Conservation (phyloP, 1,284 basidiomycete genomes). For the Fistulinella cinereoalba region DNA sequence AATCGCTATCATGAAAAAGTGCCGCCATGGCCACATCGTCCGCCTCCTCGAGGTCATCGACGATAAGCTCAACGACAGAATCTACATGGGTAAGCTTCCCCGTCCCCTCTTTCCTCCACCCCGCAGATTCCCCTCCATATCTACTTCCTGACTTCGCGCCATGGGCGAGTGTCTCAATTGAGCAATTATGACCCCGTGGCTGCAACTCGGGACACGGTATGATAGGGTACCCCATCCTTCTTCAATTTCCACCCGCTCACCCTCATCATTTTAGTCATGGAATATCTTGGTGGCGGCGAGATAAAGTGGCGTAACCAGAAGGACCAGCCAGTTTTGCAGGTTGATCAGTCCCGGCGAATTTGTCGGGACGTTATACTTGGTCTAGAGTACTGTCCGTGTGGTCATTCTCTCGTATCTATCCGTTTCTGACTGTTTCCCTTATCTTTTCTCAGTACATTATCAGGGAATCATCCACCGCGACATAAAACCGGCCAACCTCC, state of each 20-base stretch:
- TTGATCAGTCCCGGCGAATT: slow-evolving; percentile 82
- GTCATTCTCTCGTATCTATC: slow-evolving; percentile 5
- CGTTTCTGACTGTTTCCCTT: slow-evolving; percentile 8
- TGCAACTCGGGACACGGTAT: slow-evolving; percentile 30
- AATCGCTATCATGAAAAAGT: slow-evolving; percentile 98
- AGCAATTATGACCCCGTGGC: slow-evolving; percentile 35
- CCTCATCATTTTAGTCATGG: slow-evolving; percentile 68
- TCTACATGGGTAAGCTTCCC: slow-evolving; percentile 81
- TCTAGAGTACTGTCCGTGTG: slow-evolving; percentile 81
- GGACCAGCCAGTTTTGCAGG: slow-evolving; percentile 72
- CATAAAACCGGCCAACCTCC: slow-evolving; percentile 97
- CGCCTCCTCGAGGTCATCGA: slow-evolving; percentile 94
- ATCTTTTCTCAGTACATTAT: slow-evolving; percentile 69
- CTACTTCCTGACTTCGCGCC: slow-evolving; percentile 19
- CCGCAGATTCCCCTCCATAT: slow-evolving; percentile 17
- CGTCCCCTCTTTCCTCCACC: neutral
- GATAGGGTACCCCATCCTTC: slow-evolving; percentile 23
- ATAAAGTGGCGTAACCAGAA: slow-evolving; percentile 78
- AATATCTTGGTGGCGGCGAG: slow-evolving; percentile 94
- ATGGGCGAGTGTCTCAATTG: slow-evolving; percentile 18
- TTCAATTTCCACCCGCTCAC: slow-evolving; percentile 17
- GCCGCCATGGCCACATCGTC: slow-evolving; percentile 89
- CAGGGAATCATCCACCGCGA: slow-evolving; percentile 99
- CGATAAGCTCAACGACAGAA: slow-evolving; percentile 84
- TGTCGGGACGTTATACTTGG: slow-evolving; percentile 92